Evolutionary conservation across 441 rosid genomes (phyloP), one percentile per base, ranked within the genome.

Genomic region (Adansonia rubrostipa): DNA sequence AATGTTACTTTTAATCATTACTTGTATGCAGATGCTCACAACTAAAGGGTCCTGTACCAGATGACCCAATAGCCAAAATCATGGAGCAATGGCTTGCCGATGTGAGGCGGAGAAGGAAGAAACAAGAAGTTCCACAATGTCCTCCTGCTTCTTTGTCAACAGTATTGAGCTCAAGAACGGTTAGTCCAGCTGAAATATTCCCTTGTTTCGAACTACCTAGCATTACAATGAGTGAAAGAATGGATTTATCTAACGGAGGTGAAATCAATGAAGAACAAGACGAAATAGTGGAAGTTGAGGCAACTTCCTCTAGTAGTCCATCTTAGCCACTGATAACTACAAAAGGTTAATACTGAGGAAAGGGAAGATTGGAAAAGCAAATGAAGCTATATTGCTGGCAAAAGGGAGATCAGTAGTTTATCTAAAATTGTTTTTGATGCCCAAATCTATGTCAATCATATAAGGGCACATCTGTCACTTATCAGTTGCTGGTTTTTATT

Each of bases 51-150:
- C 85, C 77, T 9, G 79, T 77, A 58, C 7, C 84, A 6, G 86
- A 79, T 63, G 82, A 85, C 65, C 78, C 81, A 70, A 80, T 84
- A 2, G 73, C 82, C 44, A 78, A 78, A 28, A 76, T 80, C 22
- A 71, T 89, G n/a, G 83, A 67, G 80, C 81, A 82, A 70, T 85
- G 89, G 92, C 87, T 79, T 15, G 75, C 72, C 0, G 80, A 54
- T 24, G 86, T 83, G 28, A 79, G 83, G 78, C 83, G 83, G 56
- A 83, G 79, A 75, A 81, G 80, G 82, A 85, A 76, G 79, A 73
- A 76, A 9, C 64, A 79, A 42, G 66, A 50, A 9, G 48, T 56
- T 45, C 9, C 44, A 24, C 80, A 68, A 9, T 71, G 82, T 51
- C 78, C 83, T 62, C 78, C 50, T 3, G 75, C 70, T 36, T 79